Evolutionary conservation across 345 rosid genomes (phyloP).

Genomic region (Raphanus sativus): DNA sequence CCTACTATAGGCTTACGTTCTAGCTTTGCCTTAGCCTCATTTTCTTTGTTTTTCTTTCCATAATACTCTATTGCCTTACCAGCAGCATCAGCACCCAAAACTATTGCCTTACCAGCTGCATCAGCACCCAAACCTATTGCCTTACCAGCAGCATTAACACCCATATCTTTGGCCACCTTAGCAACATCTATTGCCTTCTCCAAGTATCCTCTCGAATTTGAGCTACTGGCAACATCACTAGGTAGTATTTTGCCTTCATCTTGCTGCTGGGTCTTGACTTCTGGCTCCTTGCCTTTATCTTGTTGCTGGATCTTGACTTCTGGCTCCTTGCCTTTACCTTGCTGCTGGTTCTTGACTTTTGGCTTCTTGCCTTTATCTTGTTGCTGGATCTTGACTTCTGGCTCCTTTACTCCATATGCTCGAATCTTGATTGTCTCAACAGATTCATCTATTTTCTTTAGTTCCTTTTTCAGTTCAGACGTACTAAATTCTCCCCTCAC

Average conservation of each 20-base stretch:
- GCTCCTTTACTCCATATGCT: background rate
- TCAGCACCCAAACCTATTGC: background rate
- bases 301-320: too few relatives aligned
- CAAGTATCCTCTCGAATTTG: background rate
- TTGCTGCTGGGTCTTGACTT: background rate
- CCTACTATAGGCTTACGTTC: background rate
- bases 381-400: background rate
- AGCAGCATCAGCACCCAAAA: background rate
- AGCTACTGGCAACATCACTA: background rate
- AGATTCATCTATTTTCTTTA: background rate
- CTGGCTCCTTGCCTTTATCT: background rate
- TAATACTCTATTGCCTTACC: background rate
- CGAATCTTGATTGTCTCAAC: background rate
- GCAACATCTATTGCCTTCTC: background rate
- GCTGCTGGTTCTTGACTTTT: background rate
- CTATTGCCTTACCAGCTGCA: background rate
- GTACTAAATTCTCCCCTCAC: constrained; percentile 1
- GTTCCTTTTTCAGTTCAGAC: background rate
- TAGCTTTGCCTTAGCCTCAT: background rate
- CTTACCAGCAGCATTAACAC: background rate
- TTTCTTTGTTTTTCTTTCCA: background rate
- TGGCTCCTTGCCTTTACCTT: background rate
- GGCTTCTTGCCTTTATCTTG: background rate
- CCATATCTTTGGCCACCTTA: background rate
- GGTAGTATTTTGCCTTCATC: background rate